Conservation (phyloP, 73 alveolate genomes). For the Stentor roeselii region DNA sequence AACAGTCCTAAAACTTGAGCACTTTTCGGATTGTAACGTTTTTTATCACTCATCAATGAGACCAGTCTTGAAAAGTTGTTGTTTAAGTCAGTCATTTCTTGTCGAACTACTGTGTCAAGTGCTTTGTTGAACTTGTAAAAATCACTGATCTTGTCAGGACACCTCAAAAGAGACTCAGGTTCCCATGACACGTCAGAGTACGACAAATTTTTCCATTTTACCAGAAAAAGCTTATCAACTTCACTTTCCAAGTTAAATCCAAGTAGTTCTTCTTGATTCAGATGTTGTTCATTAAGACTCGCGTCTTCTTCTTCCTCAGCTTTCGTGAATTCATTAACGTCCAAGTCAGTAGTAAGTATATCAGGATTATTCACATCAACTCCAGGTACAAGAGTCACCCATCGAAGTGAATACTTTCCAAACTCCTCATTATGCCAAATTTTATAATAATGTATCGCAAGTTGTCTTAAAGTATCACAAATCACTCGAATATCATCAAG, state of each 20-base stretch:
- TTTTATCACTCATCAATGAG: background rate
- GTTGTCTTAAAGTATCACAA: conserved; percentile 69
- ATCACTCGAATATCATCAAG: conserved; percentile 50
- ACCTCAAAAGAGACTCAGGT: conserved; percentile 50
- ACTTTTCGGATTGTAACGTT: conserved; percentile 14
- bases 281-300: conserved; percentile 22
- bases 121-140: conserved; percentile 57
- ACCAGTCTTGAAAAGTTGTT: conserved; percentile 38
- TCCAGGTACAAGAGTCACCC: conserved; percentile 28
- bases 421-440: conserved; percentile 48
- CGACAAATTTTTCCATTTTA: conserved; percentile 76
- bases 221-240: conserved; percentile 54
- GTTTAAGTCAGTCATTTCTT: conserved; percentile 40
- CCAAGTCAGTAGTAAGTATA: background rate
- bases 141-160: conserved; percentile 48
- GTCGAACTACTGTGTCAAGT: conserved; percentile 51
- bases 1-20: conserved; percentile 15
- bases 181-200: conserved; percentile 78
- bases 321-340: background rate
- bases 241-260: background rate
- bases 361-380: conserved; percentile 35
- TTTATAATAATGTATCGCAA: conserved; percentile 54
- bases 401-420: conserved; percentile 12
- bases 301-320: conserved; percentile 22
- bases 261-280: conserved; percentile 42